Base-by-base conservation (phyloP, 768 basidiomycete species). In the Arthromyces matolae region DNA sequence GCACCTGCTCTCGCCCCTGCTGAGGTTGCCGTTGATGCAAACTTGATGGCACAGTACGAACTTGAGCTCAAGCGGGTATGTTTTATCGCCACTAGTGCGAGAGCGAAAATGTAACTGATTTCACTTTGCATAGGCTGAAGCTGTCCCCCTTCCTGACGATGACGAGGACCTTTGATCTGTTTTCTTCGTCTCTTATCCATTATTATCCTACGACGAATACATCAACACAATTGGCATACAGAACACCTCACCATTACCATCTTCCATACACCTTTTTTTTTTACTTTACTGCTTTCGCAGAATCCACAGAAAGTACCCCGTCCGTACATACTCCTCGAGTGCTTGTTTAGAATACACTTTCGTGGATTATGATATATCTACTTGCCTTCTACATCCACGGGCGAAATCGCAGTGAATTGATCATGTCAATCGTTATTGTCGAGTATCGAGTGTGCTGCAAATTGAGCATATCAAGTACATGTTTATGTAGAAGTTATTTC, bases 101-200 rank as follows among this genome's bases (percentile, higher is more conserved):
- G 29, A 22, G 9, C 4, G 16, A 5, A 32, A 12, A 35, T 19
- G 13, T 32, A n/a, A 41, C 31, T 7, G 23, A 33, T 9, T 22
- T 16, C 22, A 19, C 23, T 46, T 24, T 50, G 41, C 8, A 12
- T 45, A 91, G 85, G 95, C 95, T 50, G 93, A 89, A 62, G 75
- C 77, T 53, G 86, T 93, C 54, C 96, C 96, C 62, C 89, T 99
- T 53, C 96, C 96, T 44, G 96, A 98, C 70, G 96, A 99, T 69
- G 96, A 94, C 42, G 93, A 95, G 48, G 88, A 92, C 57, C 77
- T 89, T 61, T 86, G 78, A 73, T 61, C 42, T 55, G 42, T 49
- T 42, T 53, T 42, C 28, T 44, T 52, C 45, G 34, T 50, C 47
- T 43, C 59, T 29, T 55, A 51, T 50, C 50, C 52, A 39, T 51